Conservation (phyloP, 2,329 filamentous ascomycete species). For the Xylaria sp. region DNA sequence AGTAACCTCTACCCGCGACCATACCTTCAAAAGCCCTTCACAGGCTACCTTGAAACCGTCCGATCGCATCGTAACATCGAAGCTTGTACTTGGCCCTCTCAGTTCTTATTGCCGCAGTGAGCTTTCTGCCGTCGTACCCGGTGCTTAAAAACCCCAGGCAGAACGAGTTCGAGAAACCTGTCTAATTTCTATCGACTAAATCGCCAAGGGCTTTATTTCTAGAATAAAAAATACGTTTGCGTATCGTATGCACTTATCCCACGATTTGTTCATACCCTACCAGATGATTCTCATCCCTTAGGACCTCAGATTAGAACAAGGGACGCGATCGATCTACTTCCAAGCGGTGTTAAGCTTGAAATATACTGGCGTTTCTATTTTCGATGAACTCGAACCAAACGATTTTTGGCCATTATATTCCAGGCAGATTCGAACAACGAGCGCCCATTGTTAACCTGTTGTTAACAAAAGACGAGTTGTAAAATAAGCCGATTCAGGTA, state of each 20-base stretch:
- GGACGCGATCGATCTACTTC: conserved; percentile 3
- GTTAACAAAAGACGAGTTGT: conserved; percentile 6
- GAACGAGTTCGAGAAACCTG: neutral
- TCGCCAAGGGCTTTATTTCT: neutral
- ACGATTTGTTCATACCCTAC: conserved; percentile 1
- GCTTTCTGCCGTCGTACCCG: neutral
- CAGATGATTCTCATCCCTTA: neutral
- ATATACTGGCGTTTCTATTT: neutral
- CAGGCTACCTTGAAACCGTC: neutral
- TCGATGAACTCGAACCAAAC: conserved; percentile 26
- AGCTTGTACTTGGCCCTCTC: neutral
- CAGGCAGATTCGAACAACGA: conserved; percentile 13
- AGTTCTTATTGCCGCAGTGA: conserved; percentile 3
- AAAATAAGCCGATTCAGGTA: conserved; percentile 14
- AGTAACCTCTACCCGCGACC: conserved; percentile 1
- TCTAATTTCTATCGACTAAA: neutral
- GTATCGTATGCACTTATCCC: conserved; percentile 10
- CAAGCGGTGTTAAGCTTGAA: neutral
- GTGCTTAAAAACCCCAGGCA: neutral
- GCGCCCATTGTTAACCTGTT: conserved; percentile 6
- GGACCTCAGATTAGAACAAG: neutral
- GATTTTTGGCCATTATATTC: conserved; percentile 15
- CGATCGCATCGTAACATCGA: conserved; percentile 2
- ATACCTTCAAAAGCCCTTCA: neutral
- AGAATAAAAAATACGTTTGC: conserved; percentile 3